A percentile compares a stretch with the other conserved stretches of the same genome.
These are phyloP conservation scores for Magnusiomyces ingens DNA, from an alignment of 1,139 yeast genomes.

Conservation along the genomic window DNA sequence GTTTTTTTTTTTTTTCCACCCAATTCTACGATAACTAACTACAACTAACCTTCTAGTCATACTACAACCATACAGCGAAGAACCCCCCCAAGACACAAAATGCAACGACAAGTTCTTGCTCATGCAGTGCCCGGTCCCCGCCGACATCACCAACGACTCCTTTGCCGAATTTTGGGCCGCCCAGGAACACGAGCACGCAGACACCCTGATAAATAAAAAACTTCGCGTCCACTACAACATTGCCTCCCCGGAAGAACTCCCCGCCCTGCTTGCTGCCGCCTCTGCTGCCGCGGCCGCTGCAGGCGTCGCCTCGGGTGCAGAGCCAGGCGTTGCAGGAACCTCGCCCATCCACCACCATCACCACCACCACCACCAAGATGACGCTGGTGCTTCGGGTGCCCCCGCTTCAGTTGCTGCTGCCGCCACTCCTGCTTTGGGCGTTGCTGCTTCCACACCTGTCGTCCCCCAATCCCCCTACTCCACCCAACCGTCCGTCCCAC, in stretches of 20 bases:
- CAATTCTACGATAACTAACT: background rate
- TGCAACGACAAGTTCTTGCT: slow-evolving; percentile 6
- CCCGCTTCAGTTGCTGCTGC: background rate
- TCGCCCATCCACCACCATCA: too few species aligned
- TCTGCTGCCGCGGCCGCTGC: background rate
- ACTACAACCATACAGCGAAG: slow-evolving; percentile 7
- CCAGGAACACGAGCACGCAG: background rate
- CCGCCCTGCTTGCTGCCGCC: background rate
- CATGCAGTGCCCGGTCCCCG: slow-evolving; percentile 6
- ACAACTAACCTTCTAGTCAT: background rate
- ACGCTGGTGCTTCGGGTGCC: background rate
- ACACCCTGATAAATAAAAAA: background rate
- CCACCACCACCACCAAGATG: background rate
- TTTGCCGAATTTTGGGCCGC: slow-evolving; percentile 8
- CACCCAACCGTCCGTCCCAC: too few species aligned
- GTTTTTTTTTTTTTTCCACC: background rate
- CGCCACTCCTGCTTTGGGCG: background rate
- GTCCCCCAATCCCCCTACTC: too few species aligned
- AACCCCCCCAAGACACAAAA: background rate
- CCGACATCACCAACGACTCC: background rate
- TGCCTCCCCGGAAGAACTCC: slow-evolving; percentile 1
- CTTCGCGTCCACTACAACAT: slow-evolving; percentile 3
- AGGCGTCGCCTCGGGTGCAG: too few species aligned
- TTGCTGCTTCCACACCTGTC: background rate
- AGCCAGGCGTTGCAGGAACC: too few species aligned